These are phyloP conservation scores for Micractinium sp. DNA, from an alignment of 139 green algal genomes.

Conservation along the genomic window DNA sequence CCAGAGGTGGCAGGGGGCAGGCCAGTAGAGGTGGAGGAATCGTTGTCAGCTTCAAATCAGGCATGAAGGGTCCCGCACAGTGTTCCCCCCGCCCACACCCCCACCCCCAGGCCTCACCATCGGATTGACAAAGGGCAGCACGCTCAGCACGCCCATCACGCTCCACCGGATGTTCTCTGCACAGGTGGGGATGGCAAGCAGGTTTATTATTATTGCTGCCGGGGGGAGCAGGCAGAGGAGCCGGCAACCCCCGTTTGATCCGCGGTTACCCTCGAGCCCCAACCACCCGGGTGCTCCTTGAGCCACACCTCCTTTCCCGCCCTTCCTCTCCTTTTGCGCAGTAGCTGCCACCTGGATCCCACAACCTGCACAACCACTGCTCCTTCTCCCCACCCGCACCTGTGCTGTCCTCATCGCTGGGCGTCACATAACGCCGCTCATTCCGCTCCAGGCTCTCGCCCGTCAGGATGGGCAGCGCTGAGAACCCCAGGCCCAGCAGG, in stretches of 20 bases:
- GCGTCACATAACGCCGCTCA: constrained; percentile 23
- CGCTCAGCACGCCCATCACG: constrained; percentile 69
- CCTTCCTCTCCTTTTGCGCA: background rate
- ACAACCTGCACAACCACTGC: background rate
- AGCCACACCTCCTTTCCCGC: background rate
- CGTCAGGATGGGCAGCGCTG: constrained; percentile 45
- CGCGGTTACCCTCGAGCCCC: too few species aligned
- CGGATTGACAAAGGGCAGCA: constrained; percentile 71
- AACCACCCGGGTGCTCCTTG: too few species aligned
- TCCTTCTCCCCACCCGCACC: background rate
- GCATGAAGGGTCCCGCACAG: too few species aligned
- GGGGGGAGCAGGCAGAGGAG: too few species aligned
- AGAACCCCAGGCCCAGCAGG: constrained; percentile 27
- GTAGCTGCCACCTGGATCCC: background rate
- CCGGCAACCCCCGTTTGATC: too few species aligned
- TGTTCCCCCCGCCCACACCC: too few species aligned
- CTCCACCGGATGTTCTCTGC: constrained; percentile 61
- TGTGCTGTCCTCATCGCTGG: constrained; percentile 25
- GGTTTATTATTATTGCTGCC: too few species aligned
- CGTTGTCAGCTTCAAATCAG: too few species aligned
- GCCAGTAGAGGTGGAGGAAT: background rate
- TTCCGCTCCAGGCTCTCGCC: constrained; percentile 45
- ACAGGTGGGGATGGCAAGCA: too few species aligned
- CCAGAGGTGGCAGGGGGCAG: background rate
- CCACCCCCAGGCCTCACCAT: constrained; percentile 59